phyloP scores from a whole-genome alignment of 345 rosid genomes.

The Xanthoceras sorbifolium region DNA sequence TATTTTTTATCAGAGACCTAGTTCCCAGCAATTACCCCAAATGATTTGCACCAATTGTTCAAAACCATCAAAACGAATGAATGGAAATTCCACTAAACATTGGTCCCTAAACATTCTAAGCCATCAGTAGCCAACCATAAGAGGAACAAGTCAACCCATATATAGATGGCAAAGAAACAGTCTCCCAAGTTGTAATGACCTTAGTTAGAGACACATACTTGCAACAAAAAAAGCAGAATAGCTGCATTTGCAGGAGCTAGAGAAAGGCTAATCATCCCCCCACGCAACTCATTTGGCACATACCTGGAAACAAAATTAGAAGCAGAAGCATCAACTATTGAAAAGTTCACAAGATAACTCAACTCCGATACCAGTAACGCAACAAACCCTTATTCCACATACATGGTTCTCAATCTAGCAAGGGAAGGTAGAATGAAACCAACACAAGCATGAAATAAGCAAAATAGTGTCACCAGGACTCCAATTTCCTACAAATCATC shows the following conservation, averaged over 20 bases:
- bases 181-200: neutral
- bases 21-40: neutral
- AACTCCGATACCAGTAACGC: neutral
- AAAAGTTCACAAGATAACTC: slow-evolving; percentile 3
- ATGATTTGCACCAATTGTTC: neutral
- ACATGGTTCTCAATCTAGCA: slow-evolving; percentile 93
- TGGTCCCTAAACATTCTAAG: neutral
- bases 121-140: neutral
- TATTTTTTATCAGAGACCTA: neutral
- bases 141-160: neutral
- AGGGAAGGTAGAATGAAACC: slow-evolving; percentile 82
- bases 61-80: neutral
- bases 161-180: neutral
- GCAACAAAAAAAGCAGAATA: slow-evolving; percentile 57
- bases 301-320: slow-evolving; percentile 48
- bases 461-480: slow-evolving; percentile 66
- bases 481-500: slow-evolving; percentile 73
- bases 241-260: slow-evolving; percentile 82
- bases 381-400: slow-evolving; percentile 21
- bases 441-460: slow-evolving; percentile 67
- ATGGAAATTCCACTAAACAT: neutral
- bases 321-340: slow-evolving; percentile 14
- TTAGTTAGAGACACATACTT: slow-evolving; percentile 39
- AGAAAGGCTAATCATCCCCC: slow-evolving; percentile 93
- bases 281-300: slow-evolving; percentile 90